Conservation (phyloP, 208 protist species). For the Leishmania arabica region DNA sequence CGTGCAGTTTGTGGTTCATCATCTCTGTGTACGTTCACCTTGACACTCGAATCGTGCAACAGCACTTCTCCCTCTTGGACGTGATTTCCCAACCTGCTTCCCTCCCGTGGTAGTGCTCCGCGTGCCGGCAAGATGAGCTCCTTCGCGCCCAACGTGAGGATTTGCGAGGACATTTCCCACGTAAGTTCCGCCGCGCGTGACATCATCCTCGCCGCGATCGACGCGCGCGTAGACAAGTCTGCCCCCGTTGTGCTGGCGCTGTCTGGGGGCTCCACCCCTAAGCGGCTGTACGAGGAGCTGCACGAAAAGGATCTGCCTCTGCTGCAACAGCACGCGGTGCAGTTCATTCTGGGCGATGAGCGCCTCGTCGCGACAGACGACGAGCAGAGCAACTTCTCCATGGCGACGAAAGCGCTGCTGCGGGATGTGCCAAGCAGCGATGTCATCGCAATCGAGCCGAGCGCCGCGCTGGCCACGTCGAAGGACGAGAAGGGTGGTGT, state of each 20-base stretch:
- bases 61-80: not conserved
- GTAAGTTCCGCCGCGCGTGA: conserved; percentile 44
- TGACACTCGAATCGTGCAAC: too few relatives aligned
- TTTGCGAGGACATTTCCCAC: conserved; percentile 39
- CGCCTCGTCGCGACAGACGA: conserved; percentile 53
- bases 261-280: conserved; percentile 79
- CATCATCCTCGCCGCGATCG: conserved; percentile 40
- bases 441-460: conserved; percentile 46
- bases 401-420: conserved; percentile 60
- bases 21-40: too few relatives aligned
- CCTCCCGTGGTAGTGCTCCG: not conserved
- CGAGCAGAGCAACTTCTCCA: conserved; percentile 66
- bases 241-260: conserved; percentile 57
- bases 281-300: conserved; percentile 51
- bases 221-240: not conserved
- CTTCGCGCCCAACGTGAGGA: conserved; percentile 43
- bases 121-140: not conserved
- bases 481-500: conserved; percentile 27
- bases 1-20: not conserved
- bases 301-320: conserved; percentile 46
- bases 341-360: conserved; percentile 80
- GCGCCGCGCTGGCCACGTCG: conserved; percentile 33
- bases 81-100: not conserved
- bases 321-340: conserved; percentile 37
- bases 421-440: conserved; percentile 47